Evolutionary conservation across 2,329 filamentous ascomycete species (phyloP).

Genomic region (Alternaria gaisen): DNA sequence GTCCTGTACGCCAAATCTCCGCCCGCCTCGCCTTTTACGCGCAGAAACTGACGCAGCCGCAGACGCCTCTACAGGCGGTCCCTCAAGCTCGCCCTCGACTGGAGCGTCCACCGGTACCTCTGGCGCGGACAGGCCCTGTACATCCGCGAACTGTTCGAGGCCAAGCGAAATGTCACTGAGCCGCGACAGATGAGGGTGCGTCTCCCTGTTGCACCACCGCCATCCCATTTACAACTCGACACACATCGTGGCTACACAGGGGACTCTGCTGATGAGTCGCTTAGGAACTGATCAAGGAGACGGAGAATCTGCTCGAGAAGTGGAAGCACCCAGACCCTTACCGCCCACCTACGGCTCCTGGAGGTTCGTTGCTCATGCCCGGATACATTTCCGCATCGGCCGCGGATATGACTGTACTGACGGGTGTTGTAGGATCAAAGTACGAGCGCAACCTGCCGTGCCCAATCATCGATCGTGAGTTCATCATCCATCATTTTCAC

Average conservation of each 20-base stretch:
- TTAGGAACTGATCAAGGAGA: constrained; percentile 84
- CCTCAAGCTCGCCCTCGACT: constrained; percentile 92
- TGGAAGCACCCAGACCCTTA: constrained; percentile 99
- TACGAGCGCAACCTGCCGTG: constrained; percentile 91
- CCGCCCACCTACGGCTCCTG: constrained; percentile 85
- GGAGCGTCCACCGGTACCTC: constrained; percentile 89
- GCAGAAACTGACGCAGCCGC: constrained; percentile 41
- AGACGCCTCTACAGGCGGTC: constrained; percentile 87
- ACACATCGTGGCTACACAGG: constrained; percentile 1
- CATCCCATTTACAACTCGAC: constrained; percentile 1
- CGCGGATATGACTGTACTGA: constrained; percentile 32
- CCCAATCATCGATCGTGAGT: constrained; percentile 82
- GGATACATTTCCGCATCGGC: constrained; percentile 35
- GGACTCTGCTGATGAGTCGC: constrained; percentile 29
- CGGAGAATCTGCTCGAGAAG: constrained; percentile 84
- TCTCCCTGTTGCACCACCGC: neutral
- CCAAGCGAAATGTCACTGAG: constrained; percentile 84
- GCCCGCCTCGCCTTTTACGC: constrained; percentile 15
- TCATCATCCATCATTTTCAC: neutral
- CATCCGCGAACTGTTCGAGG: constrained; percentile 93
- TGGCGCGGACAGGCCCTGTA: constrained; percentile 98
- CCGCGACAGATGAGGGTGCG: constrained; percentile 85
- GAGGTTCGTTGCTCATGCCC: constrained; percentile 67
- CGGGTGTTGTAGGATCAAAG: constrained; percentile 76
- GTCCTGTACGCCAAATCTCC: constrained; percentile 44